These are phyloP conservation scores for Funneliformis geosporum DNA, from an alignment of 192 early-diverging fungal genomes.

Conservation along the genomic window DNA sequence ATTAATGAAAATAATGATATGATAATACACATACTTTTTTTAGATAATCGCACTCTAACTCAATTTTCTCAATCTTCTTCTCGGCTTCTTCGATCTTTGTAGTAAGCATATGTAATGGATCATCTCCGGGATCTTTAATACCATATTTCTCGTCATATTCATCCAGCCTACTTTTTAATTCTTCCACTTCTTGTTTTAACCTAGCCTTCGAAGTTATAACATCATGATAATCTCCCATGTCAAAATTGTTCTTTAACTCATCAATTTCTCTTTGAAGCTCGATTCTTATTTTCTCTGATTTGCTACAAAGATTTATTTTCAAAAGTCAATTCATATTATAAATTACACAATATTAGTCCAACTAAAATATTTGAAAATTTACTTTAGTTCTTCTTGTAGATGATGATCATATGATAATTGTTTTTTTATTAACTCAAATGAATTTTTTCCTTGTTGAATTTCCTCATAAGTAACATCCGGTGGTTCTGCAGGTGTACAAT, in stretches of 20 bases:
- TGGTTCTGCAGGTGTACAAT: slow-evolving; percentile 33
- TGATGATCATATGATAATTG: slow-evolving; percentile 55
- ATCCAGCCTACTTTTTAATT: slow-evolving; percentile 38
- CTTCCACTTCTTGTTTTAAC: slow-evolving; percentile 47
- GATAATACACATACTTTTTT: slow-evolving; percentile 7
- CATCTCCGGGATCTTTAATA: slow-evolving; percentile 34
- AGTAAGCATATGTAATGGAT: slow-evolving; percentile 35
- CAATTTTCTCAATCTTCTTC: slow-evolving; percentile 57
- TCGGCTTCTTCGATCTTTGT: slow-evolving; percentile 44
- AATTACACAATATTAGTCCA: background rate
- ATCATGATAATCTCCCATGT: slow-evolving; percentile 10
- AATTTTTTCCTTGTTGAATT: background rate
- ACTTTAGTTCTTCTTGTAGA: slow-evolving; percentile 53
- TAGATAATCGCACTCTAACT: slow-evolving; percentile 38
- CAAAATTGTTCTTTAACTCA: background rate
- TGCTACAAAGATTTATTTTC: background rate
- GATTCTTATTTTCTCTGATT: slow-evolving; percentile 41
- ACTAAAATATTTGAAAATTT: background rate
- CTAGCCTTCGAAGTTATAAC: slow-evolving; percentile 38
- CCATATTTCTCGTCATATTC: slow-evolving; percentile 38
- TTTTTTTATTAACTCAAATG: slow-evolving; percentile 25
- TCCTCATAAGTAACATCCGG: slow-evolving; percentile 8
- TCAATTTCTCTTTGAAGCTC: slow-evolving; percentile 17
- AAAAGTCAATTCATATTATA: background rate
- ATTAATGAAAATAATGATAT: background rate